These are phyloP conservation scores for Lotus japonicus DNA, from an alignment of 306 rosid genomes.

Conservation along the genomic window DNA sequence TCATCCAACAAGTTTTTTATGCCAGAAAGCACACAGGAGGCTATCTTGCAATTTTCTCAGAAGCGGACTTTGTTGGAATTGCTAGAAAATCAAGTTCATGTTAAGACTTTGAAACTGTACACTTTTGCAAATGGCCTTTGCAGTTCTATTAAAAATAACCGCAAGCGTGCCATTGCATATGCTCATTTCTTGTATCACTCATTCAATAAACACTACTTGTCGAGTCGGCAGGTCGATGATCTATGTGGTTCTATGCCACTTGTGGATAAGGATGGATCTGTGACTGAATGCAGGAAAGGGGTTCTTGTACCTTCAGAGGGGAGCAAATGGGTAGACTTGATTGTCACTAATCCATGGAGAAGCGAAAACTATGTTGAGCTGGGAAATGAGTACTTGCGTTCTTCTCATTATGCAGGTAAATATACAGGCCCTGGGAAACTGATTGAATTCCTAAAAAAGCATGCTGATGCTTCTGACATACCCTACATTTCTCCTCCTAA, in stretches of 20 bases:
- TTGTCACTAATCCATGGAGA: conserved; percentile 62
- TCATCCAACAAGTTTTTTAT: conserved; percentile 27
- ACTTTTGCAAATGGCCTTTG: too few species aligned
- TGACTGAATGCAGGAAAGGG: background rate
- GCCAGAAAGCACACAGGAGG: conserved; percentile 48
- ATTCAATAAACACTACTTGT: background rate
- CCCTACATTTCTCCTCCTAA: too few species aligned
- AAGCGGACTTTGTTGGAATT: conserved; percentile 34
- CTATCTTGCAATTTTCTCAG: conserved; percentile 8
- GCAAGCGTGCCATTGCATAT: too few species aligned
- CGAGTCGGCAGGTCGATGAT: background rate
- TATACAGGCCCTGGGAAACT: conserved; percentile 5
- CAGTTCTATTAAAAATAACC: too few species aligned
- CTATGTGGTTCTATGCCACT: conserved; percentile 48
- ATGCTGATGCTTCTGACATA: conserved; percentile 43
- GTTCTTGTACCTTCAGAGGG: conserved; percentile 58
- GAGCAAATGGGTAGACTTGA: conserved; percentile 63
- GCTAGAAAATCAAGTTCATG: too few species aligned
- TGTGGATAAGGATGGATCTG: conserved; percentile 43
- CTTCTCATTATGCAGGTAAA: conserved; percentile 30
- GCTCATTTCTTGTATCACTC: conserved; percentile 61
- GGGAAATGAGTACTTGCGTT: conserved; percentile 34
- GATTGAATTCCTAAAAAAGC: conserved; percentile 31
- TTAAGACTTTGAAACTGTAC: too few species aligned
- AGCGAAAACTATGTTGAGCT: conserved; percentile 46